phyloP scores from a whole-genome alignment of 179 eudicot genomes.

The Silene noctiflora region DNA sequence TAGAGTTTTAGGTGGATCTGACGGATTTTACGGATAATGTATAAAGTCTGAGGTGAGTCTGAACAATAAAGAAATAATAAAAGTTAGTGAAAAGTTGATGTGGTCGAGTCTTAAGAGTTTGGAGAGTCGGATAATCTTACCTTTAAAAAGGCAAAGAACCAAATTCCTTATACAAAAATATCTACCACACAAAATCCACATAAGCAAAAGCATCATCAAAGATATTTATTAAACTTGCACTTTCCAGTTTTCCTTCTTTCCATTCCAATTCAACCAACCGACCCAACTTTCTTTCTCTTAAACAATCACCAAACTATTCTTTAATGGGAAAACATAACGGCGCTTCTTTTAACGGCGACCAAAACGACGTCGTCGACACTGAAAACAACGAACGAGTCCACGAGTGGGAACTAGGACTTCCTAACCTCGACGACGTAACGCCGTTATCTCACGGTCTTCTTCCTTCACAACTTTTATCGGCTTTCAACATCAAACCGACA shows the following conservation, averaged over 20 bases:
- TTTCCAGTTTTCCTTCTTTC: constrained; percentile 22
- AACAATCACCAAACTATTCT: not conserved
- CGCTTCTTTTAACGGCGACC: constrained; percentile 30
- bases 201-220: constrained; percentile 24
- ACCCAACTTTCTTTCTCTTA: constrained; percentile 6
- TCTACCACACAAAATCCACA: constrained; percentile 36
- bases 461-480: constrained; percentile 61
- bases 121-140: no score
- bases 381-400: constrained; percentile 35
- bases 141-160: constrained; percentile 8
- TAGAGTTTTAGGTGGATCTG: no score
- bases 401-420: constrained; percentile 86
- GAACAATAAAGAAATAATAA: no score
- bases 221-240: constrained; percentile 33
- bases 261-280: not conserved
- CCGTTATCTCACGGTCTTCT: constrained; percentile 63
- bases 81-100: no score
- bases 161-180: constrained; percentile 27
- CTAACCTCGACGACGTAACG: constrained; percentile 51
- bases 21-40: no score
- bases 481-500: constrained; percentile 71
- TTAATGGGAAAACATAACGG: constrained; percentile 49
- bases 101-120: no score
- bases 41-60: no score
- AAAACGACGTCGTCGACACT: constrained; percentile 9